Evolutionary conservation across 1,284 basidiomycete genomes (phyloP), one percentile per base, ranked within the genome.

Genomic region (Ganoderma meredithae): DNA sequence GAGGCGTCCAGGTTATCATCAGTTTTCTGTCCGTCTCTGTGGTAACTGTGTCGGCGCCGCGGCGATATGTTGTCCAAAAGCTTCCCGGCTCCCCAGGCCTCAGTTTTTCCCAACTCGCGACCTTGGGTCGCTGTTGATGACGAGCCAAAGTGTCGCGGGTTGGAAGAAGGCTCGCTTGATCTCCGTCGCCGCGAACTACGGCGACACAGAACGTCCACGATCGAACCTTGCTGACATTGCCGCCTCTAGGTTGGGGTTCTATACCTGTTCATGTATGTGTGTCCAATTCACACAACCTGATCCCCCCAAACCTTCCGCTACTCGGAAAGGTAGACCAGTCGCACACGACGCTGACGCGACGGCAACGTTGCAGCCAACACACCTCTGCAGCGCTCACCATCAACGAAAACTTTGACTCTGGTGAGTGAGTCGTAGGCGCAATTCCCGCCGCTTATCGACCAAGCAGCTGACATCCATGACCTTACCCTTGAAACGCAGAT

Each of bases 321-420:
- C 27, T 31, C 27, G 22, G 22, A 25, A 10, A 10, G 13, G 47
- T 49, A 13, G 22, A 8, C 6, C 31, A 9, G 12, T 12, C 55
- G 52, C 27, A 55, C 52, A 55, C 5, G 27, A 33, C 52, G 36
- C 62, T 27, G 22, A 44, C 41, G 39, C 44, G 15, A 55, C 47
- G 47, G 52, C n/a, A 33, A 19, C 39, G 47, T 25, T 52, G 55
- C 76, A 96, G 95, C 75, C 90, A 97, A 79, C 96, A 98, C 79
- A 98, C 96, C 1, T 95, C 93, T 59, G 95, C 95, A 33, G 95
- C 93, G 0, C 81, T 98, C 74, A 96, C 93, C 0, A 84, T 97
- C 71, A 96, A 97, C 80, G 93, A 95, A 81, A 95, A 96, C 77
- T 94, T 80, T 75, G 95, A 96, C 78, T 81, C 82, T 75, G 91